Percentiles rank a stretch among this genome's conserved stretches.
These are phyloP conservation scores for Trifolium pratense DNA, from an alignment of 306 rosid species.

Conservation along the genomic window DNA sequence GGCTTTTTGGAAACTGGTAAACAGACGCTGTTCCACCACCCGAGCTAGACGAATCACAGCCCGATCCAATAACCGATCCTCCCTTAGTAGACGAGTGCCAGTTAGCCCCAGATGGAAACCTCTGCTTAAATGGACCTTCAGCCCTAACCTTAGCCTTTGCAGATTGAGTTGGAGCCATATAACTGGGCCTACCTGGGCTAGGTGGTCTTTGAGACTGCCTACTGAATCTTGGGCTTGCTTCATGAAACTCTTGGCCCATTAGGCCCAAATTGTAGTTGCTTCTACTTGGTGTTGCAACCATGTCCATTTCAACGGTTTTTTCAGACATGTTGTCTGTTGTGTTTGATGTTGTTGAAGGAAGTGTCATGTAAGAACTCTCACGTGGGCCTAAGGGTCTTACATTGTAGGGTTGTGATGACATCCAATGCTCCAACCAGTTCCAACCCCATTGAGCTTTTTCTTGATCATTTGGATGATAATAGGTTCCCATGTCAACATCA, in stretches of 20 bases:
- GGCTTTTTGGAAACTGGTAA: slow-evolving; percentile 55
- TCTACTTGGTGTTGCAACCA: slow-evolving; percentile 42
- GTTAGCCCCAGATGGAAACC: slow-evolving; percentile 48
- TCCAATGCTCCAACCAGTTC: slow-evolving; percentile 92
- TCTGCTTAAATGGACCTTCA: slow-evolving; percentile 49
- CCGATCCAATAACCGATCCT: slow-evolving; percentile 42
- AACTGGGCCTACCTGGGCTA: slow-evolving; percentile 55
- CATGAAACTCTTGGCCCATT: slow-evolving; percentile 42
- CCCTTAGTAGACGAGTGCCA: slow-evolving; percentile 63
- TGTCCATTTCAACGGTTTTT: slow-evolving; percentile 80
- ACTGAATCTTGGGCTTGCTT: slow-evolving; percentile 34
- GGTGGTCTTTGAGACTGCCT: slow-evolving; percentile 38
- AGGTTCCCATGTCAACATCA: slow-evolving; percentile 42
- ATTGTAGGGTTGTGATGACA: slow-evolving; percentile 69
- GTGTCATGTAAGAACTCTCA: slow-evolving; percentile 51
- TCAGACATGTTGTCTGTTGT: slow-evolving; percentile 73
- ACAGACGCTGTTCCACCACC: slow-evolving; percentile 50
- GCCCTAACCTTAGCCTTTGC: slow-evolving; percentile 75
- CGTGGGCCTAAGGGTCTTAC: slow-evolving; percentile 39
- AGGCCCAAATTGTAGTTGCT: slow-evolving; percentile 36
- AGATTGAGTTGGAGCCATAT: slow-evolving; percentile 89
- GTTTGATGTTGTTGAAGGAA: slow-evolving; percentile 50
- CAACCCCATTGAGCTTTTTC: slow-evolving; percentile 83
- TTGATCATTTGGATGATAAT: slow-evolving; percentile 22
- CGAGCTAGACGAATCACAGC: slow-evolving; percentile 69